Evolutionary conservation across 2,329 filamentous ascomycete species (phyloP), one percentile per base, ranked within the genome.

Genomic region (Amphichorda felina): DNA sequence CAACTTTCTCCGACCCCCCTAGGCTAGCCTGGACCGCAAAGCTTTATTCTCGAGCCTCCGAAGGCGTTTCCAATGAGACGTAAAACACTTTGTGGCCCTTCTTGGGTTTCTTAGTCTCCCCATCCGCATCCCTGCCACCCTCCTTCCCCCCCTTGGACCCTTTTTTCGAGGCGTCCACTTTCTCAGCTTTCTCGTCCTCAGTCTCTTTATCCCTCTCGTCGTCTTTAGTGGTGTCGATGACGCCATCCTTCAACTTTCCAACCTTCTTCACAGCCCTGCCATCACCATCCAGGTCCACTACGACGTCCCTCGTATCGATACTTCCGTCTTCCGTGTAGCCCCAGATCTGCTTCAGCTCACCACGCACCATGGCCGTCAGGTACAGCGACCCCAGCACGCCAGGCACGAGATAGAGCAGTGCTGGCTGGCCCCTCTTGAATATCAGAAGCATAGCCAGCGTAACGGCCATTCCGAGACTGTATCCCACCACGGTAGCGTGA

Each of bases 331-430:
- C 89, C 1, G 77, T 87, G 50, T 88, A 96, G 3, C 65, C 64
- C 81, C 83, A 93, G 73, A 96, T 80, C 29, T 77, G 57, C 34
- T 63, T 65, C 2, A 89, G 43, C 50, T 96, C 87, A 2, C 86
- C 82, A 9, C 78, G 73, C 14, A 70, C 52, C 4, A 78, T 45
- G 0, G 81, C 89, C 2, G 82, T 91, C 4, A 76, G 56, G 81
- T 85, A 93, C 1, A 91, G 52, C 2, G 79, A 72, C 2, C 72
- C 66, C 5, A 95, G 61, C 0, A 96, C 85, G 1, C 83, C 80
- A 0, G 89, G 89, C 0, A 96, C 91, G 6, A 98, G 74, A 52
- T 96, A 96, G 11, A 98, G 63, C 22, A 98, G 67, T 7, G 91
- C 89, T 1, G 89, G 89, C 52, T 98, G 89, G 3, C 84, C 85